Evolutionary conservation across 2,329 filamentous ascomycete species (phyloP), one percentile per base, ranked within the genome.

Genomic region (Fusarium duplospermum): DNA sequence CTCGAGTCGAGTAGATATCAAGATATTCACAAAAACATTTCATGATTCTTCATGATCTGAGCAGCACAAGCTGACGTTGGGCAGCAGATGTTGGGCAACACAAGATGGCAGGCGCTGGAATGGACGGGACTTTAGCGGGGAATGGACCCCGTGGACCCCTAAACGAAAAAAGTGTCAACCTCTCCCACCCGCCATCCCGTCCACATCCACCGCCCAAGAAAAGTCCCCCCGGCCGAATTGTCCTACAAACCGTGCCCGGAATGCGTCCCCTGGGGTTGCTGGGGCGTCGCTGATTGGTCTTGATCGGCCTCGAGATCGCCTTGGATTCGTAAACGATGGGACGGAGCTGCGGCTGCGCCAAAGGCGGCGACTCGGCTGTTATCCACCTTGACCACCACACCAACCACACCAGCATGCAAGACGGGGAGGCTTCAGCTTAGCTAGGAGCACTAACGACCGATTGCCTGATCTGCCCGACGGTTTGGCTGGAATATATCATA

Each of bases 321-420:
- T 64, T 57, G 29, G 24, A 35, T 60, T 13, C 50, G 50, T 54
- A 52, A 54, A 47, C 42, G 29, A 72, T 61, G 58, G 58, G 60
- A 33, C 38, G 35, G 62, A 58, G 68, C 72, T 75, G 42, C 62
- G 62, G 54, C 65, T 58, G 63, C 70, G 63, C 67, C 70, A 70
- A 63, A 72, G 57, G 72, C 64, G 54, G 52, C 40, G 63, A 71
- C 33, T 27, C 35, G 54, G 20, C 18, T 65, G 58, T 66, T 76
- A 72, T 74, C 72, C 74, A 75, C 70, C 56, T 52, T 60, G 64
- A 66, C 45, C 64, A 73, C 67, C 60, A 66, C 72, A 68, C 74
- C 54, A 69, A 76, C 52, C 72, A 70, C 68, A 70, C 72, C 56
- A 74, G 57, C 40, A 65, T 70, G 47, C 69, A 70, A 59, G 67